These are phyloP conservation scores for Gymnopus androsaceus DNA, from an alignment of 1,284 basidiomycete species.

Conservation along the genomic window DNA sequence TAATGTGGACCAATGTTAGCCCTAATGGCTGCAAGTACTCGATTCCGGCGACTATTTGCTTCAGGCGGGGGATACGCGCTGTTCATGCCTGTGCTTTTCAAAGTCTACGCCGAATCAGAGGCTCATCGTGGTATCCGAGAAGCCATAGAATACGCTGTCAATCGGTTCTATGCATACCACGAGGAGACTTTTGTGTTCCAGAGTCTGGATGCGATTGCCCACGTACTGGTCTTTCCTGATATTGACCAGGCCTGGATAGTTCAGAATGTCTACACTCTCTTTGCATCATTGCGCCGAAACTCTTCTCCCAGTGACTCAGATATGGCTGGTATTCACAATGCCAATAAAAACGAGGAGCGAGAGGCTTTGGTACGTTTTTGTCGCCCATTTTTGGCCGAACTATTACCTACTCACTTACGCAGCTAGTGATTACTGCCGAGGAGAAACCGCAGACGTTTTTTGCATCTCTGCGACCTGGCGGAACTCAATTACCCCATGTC, in stretches of 20 bases:
- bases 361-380: conserved; percentile 78
- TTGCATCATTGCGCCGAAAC: conserved; percentile 52
- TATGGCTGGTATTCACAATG: conserved; percentile 66
- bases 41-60: conserved; percentile 74
- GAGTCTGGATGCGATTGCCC: conserved; percentile 63
- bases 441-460: conserved; percentile 67
- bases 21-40: conserved; percentile 73
- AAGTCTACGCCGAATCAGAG: conserved; percentile 65
- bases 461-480: conserved; percentile 50
- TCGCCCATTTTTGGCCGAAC: no score
- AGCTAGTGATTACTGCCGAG: conserved; percentile 66
- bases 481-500: conserved; percentile 23
- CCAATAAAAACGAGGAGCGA: conserved; percentile 68
- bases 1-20: conserved; percentile 32
- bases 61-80: conserved; percentile 71
- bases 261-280: conserved; percentile 52
- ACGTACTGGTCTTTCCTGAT: conserved; percentile 51
- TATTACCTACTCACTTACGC: no score
- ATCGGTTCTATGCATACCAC: conserved; percentile 76
- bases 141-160: conserved; percentile 73
- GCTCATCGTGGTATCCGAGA: conserved; percentile 55
- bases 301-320: conserved; percentile 46
- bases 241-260: conserved; percentile 54
- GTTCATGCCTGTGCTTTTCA: conserved; percentile 71
- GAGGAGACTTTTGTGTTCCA: conserved; percentile 79